A percentile compares a stretch with the other conserved stretches of the same genome.
Conservation (phyloP, 495 filamentous ascomycete genomes). For the Bacidia rubella region DNA sequence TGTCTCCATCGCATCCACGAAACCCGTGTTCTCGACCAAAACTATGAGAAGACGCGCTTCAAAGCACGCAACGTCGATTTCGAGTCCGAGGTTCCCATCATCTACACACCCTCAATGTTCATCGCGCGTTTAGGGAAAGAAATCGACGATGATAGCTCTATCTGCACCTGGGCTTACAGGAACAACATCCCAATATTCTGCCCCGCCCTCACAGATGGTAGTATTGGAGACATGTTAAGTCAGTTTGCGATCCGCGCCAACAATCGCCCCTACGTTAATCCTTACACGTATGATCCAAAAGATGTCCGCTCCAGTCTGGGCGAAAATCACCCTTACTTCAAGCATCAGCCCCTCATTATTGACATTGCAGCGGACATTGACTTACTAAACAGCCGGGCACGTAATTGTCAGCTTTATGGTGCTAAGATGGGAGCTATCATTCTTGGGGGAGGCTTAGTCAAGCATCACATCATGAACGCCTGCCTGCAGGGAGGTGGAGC, state of each 20-base stretch:
- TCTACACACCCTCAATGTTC: constrained; percentile 85
- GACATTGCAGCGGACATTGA: constrained; percentile 88
- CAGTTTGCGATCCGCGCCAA: neutral
- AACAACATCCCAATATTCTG: constrained; percentile 96
- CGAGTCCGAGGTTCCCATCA: constrained; percentile 50
- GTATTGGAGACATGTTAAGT: constrained; percentile 91
- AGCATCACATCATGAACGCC: constrained; percentile 96
- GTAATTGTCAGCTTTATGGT: constrained; percentile 76
- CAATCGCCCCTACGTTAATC: constrained; percentile 50
- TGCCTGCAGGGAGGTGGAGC: constrained; percentile 94
- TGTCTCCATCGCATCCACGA: constrained; percentile 9
- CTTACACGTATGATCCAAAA: constrained; percentile 50
- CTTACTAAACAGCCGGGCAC: constrained; percentile 83
- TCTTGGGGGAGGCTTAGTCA: constrained; percentile 81
- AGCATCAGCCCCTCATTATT: constrained; percentile 57
- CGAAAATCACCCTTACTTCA: neutral
- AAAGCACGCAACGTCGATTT: constrained; percentile 8
- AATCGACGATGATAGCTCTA: constrained; percentile 73
- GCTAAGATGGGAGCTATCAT: constrained; percentile 85
- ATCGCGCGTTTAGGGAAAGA: constrained; percentile 78
- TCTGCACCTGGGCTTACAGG: constrained; percentile 88
- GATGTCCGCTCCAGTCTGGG: neutral
- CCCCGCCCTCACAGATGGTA: constrained; percentile 88
- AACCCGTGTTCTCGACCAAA: neutral
- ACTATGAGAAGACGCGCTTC: too few relatives aligned